Conservation (phyloP, 352 stramenopile species). For the Pythium plurisporium region DNA sequence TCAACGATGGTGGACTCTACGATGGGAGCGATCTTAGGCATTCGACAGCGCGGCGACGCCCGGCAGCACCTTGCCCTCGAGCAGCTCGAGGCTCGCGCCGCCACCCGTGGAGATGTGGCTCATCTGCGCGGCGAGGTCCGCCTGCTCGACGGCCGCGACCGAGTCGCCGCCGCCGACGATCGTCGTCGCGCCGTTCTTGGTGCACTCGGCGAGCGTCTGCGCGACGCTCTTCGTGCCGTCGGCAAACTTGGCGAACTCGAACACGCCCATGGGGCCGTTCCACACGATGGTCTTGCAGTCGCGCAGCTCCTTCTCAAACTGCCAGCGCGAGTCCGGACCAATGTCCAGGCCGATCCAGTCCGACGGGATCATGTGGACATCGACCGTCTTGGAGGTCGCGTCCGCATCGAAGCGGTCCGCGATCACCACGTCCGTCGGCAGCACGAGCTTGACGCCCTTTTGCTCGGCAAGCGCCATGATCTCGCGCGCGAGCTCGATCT, state of each 20-base stretch:
- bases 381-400: conserved; percentile 51
- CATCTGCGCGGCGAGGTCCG: conserved; percentile 89
- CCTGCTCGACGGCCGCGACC: conserved; percentile 94
- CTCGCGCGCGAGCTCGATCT: conserved; percentile 91
- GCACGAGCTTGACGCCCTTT: conserved; percentile 86
- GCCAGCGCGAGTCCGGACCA: conserved; percentile 46
- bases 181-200: conserved; percentile 71
- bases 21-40: neutral
- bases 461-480: conserved; percentile 86
- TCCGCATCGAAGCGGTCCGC: conserved; percentile 86
- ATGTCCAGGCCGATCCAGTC: conserved; percentile 96
- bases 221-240: conserved; percentile 92
- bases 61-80: conserved; percentile 97
- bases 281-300: conserved; percentile 92
- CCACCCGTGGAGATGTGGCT: conserved; percentile 98
- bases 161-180: conserved; percentile 95
- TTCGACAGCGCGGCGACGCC: conserved; percentile 95
- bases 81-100: conserved; percentile 97
- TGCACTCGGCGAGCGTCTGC: conserved; percentile 89
- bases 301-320: conserved; percentile 82
- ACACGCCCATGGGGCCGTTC: conserved; percentile 97
- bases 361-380: conserved; percentile 87
- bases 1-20: no score
- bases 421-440: conserved; percentile 93
- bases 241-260: conserved; percentile 96